Percentiles rank a stretch among this genome's conserved stretches.
These are phyloP conservation scores for Trichoderma gamsii DNA, from an alignment of 495 filamentous ascomycete species.

Conservation along the genomic window DNA sequence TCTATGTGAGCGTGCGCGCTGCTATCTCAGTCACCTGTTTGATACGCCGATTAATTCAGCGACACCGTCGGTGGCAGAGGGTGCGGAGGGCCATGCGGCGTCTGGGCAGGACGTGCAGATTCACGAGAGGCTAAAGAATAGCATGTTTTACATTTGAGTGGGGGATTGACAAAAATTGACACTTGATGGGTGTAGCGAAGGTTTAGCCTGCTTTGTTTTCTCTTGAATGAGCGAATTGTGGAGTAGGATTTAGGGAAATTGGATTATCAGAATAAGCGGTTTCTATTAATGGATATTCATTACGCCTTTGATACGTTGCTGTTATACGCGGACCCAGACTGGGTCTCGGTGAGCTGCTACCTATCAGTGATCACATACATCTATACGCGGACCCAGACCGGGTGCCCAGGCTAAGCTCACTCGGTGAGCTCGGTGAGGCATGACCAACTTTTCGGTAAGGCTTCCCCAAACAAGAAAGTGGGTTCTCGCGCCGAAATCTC, in stretches of 20 bases:
- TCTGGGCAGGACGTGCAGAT: conserved; percentile 28
- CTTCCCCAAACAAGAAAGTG: background rate
- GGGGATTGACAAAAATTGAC: background rate
- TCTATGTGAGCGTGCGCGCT: conserved; percentile 62
- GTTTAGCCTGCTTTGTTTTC: background rate
- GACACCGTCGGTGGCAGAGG: conserved; percentile 23
- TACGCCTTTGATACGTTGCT: background rate
- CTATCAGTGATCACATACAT: no score
- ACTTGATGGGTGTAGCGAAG: background rate
- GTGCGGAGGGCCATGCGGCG: conserved; percentile 18
- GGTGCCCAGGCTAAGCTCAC: no score
- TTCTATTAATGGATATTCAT: no score
- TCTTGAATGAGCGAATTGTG: background rate
- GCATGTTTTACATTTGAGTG: conserved; percentile 59
- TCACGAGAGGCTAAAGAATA: conserved; percentile 41
- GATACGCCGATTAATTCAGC: conserved; percentile 25
- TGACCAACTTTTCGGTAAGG: background rate
- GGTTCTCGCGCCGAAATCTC: background rate
- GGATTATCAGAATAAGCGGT: background rate
- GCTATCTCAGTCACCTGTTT: conserved; percentile 49
- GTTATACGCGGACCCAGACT: background rate
- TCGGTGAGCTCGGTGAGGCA: background rate
- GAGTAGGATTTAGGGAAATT: background rate
- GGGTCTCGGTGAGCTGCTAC: no score
- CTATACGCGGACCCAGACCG: background rate